Evolutionary conservation across 495 filamentous ascomycete species (phyloP).

Genomic region (Neurospora africana): DNA sequence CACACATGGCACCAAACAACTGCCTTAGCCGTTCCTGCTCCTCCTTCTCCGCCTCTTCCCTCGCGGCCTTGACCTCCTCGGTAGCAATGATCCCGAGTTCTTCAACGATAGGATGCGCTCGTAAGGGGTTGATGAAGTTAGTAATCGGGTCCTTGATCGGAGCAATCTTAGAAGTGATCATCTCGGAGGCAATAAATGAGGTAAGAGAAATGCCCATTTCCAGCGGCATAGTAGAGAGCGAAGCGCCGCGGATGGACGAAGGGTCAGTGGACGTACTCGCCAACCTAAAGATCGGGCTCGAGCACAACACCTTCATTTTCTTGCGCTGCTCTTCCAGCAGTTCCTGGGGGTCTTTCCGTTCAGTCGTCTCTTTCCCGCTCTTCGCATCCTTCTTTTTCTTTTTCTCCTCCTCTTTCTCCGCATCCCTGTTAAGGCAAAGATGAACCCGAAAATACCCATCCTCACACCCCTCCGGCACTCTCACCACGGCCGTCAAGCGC

Average conservation of each 20-base stretch:
- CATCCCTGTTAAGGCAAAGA: slow-evolving; percentile 36
- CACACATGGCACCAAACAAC: not conserved
- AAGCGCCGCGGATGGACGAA: slow-evolving; percentile 48
- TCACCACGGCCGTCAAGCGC: slow-evolving; percentile 50
- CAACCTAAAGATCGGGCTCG: slow-evolving; percentile 54
- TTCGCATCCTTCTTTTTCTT: not conserved
- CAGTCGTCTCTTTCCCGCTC: not conserved
- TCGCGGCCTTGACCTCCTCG: not conserved
- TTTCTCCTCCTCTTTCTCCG: slow-evolving; percentile 14
- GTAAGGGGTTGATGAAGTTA: slow-evolving; percentile 1
- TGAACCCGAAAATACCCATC: slow-evolving; percentile 61
- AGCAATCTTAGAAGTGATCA: slow-evolving; percentile 10
- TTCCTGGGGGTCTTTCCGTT: not conserved
- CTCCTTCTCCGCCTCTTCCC: not conserved
- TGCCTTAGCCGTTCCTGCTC: not conserved
- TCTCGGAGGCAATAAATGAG: slow-evolving; percentile 38
- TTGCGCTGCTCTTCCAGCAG: not conserved
- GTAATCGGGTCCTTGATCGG: slow-evolving; percentile 28
- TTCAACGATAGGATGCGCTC: not conserved
- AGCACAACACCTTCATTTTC: slow-evolving; percentile 45
- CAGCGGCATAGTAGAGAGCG: slow-evolving; percentile 50
- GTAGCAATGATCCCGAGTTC: not conserved
- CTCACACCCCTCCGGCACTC: slow-evolving; percentile 49
- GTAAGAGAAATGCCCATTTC: slow-evolving; percentile 51
- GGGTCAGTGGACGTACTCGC: slow-evolving; percentile 49